Evolutionary conservation across 208 protist species (phyloP), one percentile per base, ranked within the genome.

Genomic region (Trypanosoma lewisi): DNA sequence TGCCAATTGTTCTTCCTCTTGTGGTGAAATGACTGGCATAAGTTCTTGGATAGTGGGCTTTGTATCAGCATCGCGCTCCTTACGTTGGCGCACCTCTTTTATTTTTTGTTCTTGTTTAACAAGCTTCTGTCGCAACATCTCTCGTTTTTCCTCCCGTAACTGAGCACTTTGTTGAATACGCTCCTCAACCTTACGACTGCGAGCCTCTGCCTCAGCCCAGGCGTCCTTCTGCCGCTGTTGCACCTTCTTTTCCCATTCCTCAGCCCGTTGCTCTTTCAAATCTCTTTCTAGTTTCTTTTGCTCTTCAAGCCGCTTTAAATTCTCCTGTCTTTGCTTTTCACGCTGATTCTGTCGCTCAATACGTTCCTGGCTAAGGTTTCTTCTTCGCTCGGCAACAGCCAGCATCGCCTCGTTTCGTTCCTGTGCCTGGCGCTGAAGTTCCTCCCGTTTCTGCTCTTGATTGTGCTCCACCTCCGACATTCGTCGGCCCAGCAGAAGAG

Each of bases 381-480:
- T 55, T 16, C 85, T 78, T 14, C 85, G 75, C 73, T 90, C 83
- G 16, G 85, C 88, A 0, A 77, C 88, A n/a, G 85, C 88, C 1
- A 71, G 60, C 52, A 86, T 75, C 12, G 88, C 88, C 55, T 94
- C 85, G 55, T 92, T 81, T 41, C 78, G 69, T 60, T 89, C 88
- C 55, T 85, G 77, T 2, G 70, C 70, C 21, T 75, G 62, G 12
- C 76, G 80, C 63, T 87, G 80, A 34, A 69, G 58, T 55, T 84
- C 87, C 57, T 92, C 88, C 23, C 80, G 71, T 54, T 81, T 75
- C 55, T 87, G 81, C 45, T 91, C 83, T 57, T 87, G 82, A 33
- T 90, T 87, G 30, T 91, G 88, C 45, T 88, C 82, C 27, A 79
- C 81, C 17, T 88, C 78, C 34, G 67, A 83, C 88, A 91, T 94